phyloP scores from a whole-genome alignment of 495 filamentous ascomycete genomes.

The Articulospora tetracladia region DNA sequence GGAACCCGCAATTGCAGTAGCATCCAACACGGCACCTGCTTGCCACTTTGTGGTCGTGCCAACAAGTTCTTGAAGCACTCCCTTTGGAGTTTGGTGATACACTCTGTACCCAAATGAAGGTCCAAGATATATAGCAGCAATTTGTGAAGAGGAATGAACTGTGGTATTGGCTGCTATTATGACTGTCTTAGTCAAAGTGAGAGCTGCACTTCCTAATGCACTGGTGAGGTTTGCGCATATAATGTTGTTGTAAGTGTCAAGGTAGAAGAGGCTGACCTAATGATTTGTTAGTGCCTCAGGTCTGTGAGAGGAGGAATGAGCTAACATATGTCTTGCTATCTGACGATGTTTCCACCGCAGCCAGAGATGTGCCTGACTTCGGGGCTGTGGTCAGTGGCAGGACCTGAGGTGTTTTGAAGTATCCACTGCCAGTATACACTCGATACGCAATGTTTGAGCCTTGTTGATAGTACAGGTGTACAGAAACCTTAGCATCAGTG shows the following conservation, averaged over 20 bases:
- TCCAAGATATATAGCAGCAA: not conserved
- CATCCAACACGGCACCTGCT: not conserved
- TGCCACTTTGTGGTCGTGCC: not conserved
- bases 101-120: not conserved
- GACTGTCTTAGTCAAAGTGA: not conserved
- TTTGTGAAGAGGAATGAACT: not conserved
- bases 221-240: not conserved
- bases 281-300: not conserved
- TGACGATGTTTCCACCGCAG: not conserved
- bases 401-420: not conserved
- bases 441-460: not conserved
- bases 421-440: not conserved
- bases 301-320: not conserved
- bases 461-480: conserved; percentile 4
- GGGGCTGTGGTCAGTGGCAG: not conserved
- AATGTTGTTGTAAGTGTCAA: conserved; percentile 1
- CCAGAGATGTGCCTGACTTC: not conserved
- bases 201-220: not conserved
- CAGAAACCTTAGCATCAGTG: not conserved
- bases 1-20: not conserved
- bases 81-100: not conserved
- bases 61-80: not conserved
- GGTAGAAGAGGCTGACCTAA: conserved; percentile 2
- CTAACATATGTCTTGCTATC: not conserved
- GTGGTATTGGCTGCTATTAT: not conserved